phyloP scores from a whole-genome alignment of 2,329 filamentous ascomycete genomes.

The Aspergillus sp. region DNA sequence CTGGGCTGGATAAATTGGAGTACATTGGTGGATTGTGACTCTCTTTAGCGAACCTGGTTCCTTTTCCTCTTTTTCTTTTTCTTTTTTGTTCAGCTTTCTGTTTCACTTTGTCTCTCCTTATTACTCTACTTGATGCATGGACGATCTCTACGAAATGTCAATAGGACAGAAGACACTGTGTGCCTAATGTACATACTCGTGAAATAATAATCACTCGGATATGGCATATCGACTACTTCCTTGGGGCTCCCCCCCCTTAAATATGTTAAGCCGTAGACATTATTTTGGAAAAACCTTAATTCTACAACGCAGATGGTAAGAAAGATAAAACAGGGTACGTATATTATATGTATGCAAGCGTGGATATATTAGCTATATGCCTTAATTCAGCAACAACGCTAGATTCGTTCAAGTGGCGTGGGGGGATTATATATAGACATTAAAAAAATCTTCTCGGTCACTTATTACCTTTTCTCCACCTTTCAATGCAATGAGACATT shows the following conservation, averaged over 20 bases:
- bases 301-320: neutral
- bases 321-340: neutral
- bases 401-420: neutral
- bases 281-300: neutral
- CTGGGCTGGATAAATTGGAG: neutral
- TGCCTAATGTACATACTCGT: neutral
- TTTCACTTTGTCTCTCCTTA: neutral
- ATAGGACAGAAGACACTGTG: neutral
- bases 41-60: neutral
- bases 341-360: no score
- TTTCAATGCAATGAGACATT: slow-evolving; percentile 26
- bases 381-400: neutral
- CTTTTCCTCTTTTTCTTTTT: neutral
- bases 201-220: neutral
- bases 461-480: neutral
- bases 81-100: neutral
- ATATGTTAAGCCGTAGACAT: no score
- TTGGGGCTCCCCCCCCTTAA: neutral
- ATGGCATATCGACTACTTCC: neutral
- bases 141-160: neutral
- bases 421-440: neutral
- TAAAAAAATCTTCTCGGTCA: neutral
- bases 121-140: neutral
- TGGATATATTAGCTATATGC: neutral
- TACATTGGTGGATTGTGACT: neutral